Conservation (phyloP, 176 grass and related monocot species). For the Musa itinerans region DNA sequence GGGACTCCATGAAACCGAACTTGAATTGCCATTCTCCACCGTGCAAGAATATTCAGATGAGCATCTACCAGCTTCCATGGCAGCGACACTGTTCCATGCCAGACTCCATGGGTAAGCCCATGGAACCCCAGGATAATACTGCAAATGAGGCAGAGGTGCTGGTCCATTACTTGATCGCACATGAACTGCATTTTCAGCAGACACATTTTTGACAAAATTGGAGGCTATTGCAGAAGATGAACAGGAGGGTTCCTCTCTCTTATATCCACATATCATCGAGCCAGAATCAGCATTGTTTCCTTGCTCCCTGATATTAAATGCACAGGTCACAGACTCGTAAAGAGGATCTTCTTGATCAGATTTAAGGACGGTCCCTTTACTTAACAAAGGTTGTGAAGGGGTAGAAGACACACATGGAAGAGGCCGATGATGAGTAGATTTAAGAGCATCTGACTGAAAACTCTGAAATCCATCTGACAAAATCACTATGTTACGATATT, state of each 20-base stretch:
- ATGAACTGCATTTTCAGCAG: conserved; percentile 13
- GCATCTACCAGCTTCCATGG: conserved; percentile 29
- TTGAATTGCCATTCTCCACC: conserved; percentile 34
- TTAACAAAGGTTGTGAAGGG: conserved; percentile 17
- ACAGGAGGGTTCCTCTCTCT: conserved; percentile 30
- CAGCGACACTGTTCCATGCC: conserved; percentile 42
- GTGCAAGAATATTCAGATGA: conserved; percentile 26
- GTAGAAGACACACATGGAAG: conserved; percentile 28
- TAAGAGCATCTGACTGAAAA: conserved; percentile 31
- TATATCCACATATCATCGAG: conserved; percentile 20
- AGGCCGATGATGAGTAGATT: conserved; percentile 28
- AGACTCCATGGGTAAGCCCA: conserved; percentile 68
- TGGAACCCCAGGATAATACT: conserved; percentile 56
- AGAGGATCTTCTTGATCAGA: conserved; percentile 69
- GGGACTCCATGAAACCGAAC: conserved; percentile 38
- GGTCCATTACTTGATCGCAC: conserved; percentile 39
- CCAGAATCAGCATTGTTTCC: conserved; percentile 19
- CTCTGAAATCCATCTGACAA: conserved; percentile 37
- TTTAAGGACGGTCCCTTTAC: conserved; percentile 55
- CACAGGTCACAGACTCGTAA: conserved; percentile 68
- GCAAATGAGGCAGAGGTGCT: conserved; percentile 35
- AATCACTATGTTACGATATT: conserved; percentile 47
- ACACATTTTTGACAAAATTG: conserved; percentile 14
- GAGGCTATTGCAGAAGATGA: conserved; percentile 29
- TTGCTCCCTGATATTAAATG: conserved; percentile 61